Conservation (phyloP, 2,329 filamentous ascomycete genomes). For the Ophiostoma montium region DNA sequence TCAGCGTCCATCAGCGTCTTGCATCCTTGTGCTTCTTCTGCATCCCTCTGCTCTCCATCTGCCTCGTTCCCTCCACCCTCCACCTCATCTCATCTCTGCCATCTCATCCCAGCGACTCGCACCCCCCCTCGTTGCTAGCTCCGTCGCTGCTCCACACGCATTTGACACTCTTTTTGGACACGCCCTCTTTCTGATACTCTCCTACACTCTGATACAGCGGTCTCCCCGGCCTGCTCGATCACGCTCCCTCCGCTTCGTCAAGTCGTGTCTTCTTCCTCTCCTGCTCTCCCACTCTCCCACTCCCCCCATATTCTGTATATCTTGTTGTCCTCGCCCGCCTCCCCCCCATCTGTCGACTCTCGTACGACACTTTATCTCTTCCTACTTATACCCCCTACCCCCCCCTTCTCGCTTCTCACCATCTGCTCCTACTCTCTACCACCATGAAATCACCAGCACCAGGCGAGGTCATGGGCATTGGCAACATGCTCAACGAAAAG, state of each 20-base stretch:
- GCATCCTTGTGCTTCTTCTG: background rate
- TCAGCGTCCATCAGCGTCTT: background rate
- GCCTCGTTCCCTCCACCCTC: background rate
- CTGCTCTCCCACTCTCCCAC: background rate
- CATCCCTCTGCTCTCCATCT: background rate
- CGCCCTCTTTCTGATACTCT: background rate
- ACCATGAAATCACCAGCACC: constrained; percentile 30
- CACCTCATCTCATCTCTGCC: background rate
- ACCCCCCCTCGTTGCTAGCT: background rate
- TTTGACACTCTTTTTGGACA: background rate
- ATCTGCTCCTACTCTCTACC: background rate
- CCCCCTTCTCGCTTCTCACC: background rate
- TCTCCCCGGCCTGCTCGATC: background rate
- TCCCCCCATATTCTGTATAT: background rate
- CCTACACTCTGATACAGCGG: background rate
- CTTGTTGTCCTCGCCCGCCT: background rate
- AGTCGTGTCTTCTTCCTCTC: background rate
- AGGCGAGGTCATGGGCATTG: constrained; percentile 38
- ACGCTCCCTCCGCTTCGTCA: background rate
- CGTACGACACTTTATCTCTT: background rate
- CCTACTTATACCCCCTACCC: background rate
- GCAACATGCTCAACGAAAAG: constrained; percentile 38
- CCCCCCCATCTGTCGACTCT: background rate
- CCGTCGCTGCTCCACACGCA: no score
- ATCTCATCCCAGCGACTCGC: background rate